Evolutionary conservation across 2,329 filamentous ascomycete genomes (phyloP).

Genomic region (Xylariaceae sp.): DNA sequence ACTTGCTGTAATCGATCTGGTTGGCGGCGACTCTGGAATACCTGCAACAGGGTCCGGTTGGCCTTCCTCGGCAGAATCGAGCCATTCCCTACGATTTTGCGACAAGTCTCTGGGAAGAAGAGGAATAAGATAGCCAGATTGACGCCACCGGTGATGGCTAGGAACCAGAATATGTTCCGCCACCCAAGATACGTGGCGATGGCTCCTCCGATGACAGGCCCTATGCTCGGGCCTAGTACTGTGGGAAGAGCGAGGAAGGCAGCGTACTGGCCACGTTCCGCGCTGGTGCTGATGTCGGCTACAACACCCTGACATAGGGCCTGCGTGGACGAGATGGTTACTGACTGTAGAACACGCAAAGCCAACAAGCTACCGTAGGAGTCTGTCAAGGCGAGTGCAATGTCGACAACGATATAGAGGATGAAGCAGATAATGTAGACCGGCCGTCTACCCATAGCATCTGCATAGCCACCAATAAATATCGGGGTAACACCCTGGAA

Average conservation of each 20-base stretch:
- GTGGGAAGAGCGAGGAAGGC: conserved; percentile 51
- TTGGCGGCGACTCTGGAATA: conserved; percentile 9
- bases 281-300: conserved; percentile 60
- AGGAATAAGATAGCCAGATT: conserved; percentile 23
- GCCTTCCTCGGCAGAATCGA: conserved; percentile 15
- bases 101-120: conserved; percentile 33
- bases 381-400: conserved; percentile 50
- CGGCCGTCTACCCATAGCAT: conserved; percentile 52
- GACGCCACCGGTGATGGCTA: conserved; percentile 32
- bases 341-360: conserved; percentile 55
- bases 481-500: conserved; percentile 59
- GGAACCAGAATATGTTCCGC: conserved; percentile 38
- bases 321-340: conserved; percentile 59
- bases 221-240: conserved; percentile 49
- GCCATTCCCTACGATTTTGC: conserved; percentile 33
- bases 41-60: conserved; percentile 23
- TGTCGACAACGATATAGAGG: conserved; percentile 50
- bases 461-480: conserved; percentile 56
- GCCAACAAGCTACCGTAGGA: conserved; percentile 51
- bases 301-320: conserved; percentile 59
- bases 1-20: not conserved
- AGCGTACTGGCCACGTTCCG: conserved; percentile 61
- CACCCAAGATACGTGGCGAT: conserved; percentile 33
- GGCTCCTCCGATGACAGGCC: conserved; percentile 29
- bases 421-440: conserved; percentile 53